A percentile compares a stretch with the other conserved stretches of the same genome.
These are phyloP conservation scores for Colletotrichum zoysiae DNA, from an alignment of 2,329 filamentous ascomycete genomes.

Conservation along the genomic window DNA sequence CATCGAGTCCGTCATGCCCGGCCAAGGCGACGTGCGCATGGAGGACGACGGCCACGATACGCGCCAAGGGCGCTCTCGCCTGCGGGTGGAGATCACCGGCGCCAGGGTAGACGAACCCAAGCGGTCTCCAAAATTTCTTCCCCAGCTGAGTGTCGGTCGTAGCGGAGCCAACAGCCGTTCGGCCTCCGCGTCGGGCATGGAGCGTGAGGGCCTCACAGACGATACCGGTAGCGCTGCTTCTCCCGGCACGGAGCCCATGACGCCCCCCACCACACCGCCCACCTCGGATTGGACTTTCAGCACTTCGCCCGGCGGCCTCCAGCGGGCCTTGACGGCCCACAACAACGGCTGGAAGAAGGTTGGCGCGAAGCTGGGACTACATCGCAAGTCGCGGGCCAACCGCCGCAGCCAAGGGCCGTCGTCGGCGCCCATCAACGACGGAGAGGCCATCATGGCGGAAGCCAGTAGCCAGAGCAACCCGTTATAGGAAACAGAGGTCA, in stretches of 20 bases:
- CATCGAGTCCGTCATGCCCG: slow-evolving; percentile 73
- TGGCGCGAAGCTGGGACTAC: slow-evolving; percentile 70
- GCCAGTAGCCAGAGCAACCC: slow-evolving; percentile 51
- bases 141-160: slow-evolving; percentile 56
- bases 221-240: slow-evolving; percentile 74
- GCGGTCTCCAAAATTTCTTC: slow-evolving; percentile 62
- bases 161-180: slow-evolving; percentile 55
- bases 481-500: slow-evolving; percentile 72
- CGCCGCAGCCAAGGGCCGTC: slow-evolving; percentile 59
- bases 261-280: slow-evolving; percentile 80
- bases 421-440: slow-evolving; percentile 55
- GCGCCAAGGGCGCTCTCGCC: slow-evolving; percentile 55
- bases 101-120: slow-evolving; percentile 53
- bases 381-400: slow-evolving; percentile 63
- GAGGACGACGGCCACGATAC: slow-evolving; percentile 54
- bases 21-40: slow-evolving; percentile 50
- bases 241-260: slow-evolving; percentile 73
- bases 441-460: slow-evolving; percentile 53
- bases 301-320: slow-evolving; percentile 65
- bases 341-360: slow-evolving; percentile 75
- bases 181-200: slow-evolving; percentile 58
- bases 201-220: slow-evolving; percentile 69
- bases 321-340: slow-evolving; percentile 66
- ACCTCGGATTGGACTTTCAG: slow-evolving; percentile 68
- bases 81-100: slow-evolving; percentile 54